Percentiles rank a stretch among this genome's conserved stretches.
phyloP scores from a whole-genome alignment of 192 early-diverging fungal species.

The Coemansia biformis region DNA sequence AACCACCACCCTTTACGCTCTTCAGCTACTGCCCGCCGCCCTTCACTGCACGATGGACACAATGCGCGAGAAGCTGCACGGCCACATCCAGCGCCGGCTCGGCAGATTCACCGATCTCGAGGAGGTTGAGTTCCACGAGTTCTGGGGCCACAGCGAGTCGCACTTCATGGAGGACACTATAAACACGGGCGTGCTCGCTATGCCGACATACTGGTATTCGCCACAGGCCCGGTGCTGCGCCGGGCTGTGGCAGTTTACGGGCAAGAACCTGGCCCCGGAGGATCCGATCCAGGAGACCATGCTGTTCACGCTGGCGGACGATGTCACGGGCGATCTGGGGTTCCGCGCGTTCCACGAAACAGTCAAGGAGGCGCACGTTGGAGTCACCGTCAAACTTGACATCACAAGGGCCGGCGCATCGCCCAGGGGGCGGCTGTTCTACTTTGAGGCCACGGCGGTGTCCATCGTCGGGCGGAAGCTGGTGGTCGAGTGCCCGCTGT shows the following conservation, averaged over 20 bases:
- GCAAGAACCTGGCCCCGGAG: neutral
- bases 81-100: constrained; percentile 7
- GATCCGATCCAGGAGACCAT: constrained; percentile 13
- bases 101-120: constrained; percentile 6
- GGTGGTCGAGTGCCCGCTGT: constrained; percentile 16
- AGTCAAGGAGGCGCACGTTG: neutral
- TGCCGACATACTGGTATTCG: constrained; percentile 15
- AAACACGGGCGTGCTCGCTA: neutral
- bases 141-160: constrained; percentile 11
- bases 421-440: constrained; percentile 12
- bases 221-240: constrained; percentile 2
- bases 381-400: constrained; percentile 32
- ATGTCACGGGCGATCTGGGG: constrained; percentile 22
- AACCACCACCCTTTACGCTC: too few species aligned
- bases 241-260: constrained; percentile 22
- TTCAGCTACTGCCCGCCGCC: too few species aligned
- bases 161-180: constrained; percentile 15
- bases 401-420: neutral
- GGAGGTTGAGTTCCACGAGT: constrained; percentile 11
- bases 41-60: too few species aligned
- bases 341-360: constrained; percentile 2
- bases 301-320: constrained; percentile 20
- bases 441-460: constrained; percentile 8
- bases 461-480: constrained; percentile 7
- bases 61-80: constrained; percentile 2